A percentile compares a stretch with the other conserved stretches of the same genome.
Conservation (phyloP, 225 moss, liverwort and hornwort species). For the Polytrichum formosum region DNA sequence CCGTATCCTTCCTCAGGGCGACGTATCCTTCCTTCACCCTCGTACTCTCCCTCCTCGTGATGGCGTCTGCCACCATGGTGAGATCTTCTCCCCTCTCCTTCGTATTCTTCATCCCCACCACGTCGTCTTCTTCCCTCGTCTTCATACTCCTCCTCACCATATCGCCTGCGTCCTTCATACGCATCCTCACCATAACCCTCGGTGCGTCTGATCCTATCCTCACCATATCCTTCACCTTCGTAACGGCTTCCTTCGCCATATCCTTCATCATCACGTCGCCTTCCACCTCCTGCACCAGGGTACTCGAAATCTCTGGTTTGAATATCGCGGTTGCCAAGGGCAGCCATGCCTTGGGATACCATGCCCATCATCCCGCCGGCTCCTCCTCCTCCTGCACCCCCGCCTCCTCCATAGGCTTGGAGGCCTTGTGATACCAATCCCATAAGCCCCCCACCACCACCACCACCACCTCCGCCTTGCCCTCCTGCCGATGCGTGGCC, state of each 20-base stretch:
- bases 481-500: conserved; percentile 6
- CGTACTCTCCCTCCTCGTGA: conserved; percentile 12
- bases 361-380: conserved; percentile 20
- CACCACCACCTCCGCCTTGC: conserved; percentile 8
- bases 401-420: conserved; percentile 4
- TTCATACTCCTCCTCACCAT: conserved; percentile 8
- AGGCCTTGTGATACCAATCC: conserved; percentile 21
- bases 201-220: conserved; percentile 14
- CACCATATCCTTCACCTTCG: conserved; percentile 13
- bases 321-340: conserved; percentile 2
- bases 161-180: not conserved
- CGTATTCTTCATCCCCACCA: conserved; percentile 2
- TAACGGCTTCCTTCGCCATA: conserved; percentile 9
- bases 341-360: conserved; percentile 19
- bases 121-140: conserved; percentile 3
- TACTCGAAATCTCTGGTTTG: conserved; percentile 23
- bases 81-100: conserved; percentile 1
- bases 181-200: conserved; percentile 8
- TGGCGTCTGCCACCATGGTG: conserved; percentile 3
- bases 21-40: not conserved
- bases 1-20: conserved; percentile 8
- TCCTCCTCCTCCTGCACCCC: not conserved
- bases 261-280: conserved; percentile 3
- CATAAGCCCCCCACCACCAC: conserved; percentile 25
- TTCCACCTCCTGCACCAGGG: conserved; percentile 15